These are phyloP conservation scores for Phytophthora macrochlamydospora DNA, from an alignment of 352 stramenopile species.

Conservation along the genomic window DNA sequence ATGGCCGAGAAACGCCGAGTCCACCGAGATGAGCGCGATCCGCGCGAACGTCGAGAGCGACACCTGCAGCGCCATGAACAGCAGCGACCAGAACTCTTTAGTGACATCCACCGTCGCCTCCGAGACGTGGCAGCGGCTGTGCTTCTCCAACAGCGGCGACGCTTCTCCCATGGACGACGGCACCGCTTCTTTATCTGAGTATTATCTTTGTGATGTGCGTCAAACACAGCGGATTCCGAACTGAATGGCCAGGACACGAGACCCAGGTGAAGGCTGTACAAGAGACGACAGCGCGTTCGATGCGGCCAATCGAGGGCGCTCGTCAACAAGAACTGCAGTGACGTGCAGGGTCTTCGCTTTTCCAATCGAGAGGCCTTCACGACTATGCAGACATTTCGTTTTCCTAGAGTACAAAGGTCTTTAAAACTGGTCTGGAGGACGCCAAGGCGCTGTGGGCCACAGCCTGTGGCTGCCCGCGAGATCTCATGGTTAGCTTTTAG, in stretches of 20 bases:
- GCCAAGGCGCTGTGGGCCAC: no score
- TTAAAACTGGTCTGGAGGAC: no score
- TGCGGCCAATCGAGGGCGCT: neutral
- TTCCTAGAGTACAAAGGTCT: no score
- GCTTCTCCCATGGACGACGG: neutral
- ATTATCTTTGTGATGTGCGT: neutral
- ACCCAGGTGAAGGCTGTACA: neutral
- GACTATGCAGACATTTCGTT: neutral
- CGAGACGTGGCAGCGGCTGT: neutral
- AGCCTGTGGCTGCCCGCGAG: no score
- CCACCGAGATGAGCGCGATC: slow-evolving; percentile 61
- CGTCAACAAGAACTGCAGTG: neutral
- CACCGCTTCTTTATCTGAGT: neutral
- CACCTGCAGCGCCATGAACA: slow-evolving; percentile 68
- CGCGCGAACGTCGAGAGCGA: slow-evolving; percentile 60
- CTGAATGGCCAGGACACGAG: no score
- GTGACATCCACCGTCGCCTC: slow-evolving; percentile 46
- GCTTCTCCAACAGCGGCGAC: neutral
- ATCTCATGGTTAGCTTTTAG: neutral
- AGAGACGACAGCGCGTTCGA: neutral
- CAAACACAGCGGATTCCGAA: no score
- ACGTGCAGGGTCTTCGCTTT: neutral
- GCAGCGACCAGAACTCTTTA: slow-evolving; percentile 50
- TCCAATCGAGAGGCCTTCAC: neutral
- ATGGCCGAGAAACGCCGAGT: slow-evolving; percentile 67